Evolutionary conservation across 352 stramenopile species (phyloP).

Genomic region (Phytopythium mirpurense): DNA sequence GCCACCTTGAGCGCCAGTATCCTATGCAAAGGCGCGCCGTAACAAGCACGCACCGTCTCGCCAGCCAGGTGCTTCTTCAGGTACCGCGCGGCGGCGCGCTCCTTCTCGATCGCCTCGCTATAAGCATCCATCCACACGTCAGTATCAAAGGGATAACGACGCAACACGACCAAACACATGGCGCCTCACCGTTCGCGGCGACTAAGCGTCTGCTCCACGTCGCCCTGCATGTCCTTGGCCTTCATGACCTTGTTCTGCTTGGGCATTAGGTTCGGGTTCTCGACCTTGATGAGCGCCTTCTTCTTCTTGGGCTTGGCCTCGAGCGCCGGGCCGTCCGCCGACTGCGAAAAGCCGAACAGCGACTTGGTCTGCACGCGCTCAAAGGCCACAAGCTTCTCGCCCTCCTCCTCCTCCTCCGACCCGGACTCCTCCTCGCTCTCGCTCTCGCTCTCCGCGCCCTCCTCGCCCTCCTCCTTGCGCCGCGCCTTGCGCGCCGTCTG

Average conservation of each 20-base stretch:
- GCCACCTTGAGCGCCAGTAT: neutral
- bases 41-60: slow-evolving; percentile 45
- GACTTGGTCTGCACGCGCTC: slow-evolving; percentile 74
- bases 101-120: slow-evolving; percentile 84
- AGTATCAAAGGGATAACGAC: neutral
- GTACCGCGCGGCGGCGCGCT: slow-evolving; percentile 63
- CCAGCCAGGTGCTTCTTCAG: slow-evolving; percentile 82
- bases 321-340: slow-evolving; percentile 44
- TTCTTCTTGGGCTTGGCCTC: slow-evolving; percentile 71
- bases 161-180: neutral
- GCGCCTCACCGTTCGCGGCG: slow-evolving; percentile 64
- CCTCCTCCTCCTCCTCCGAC: slow-evolving; percentile 32
- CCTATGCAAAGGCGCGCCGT: neutral
- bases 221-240: slow-evolving; percentile 73
- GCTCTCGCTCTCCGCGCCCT: slow-evolving; percentile 41
- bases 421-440: slow-evolving; percentile 20
- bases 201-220: slow-evolving; percentile 66
- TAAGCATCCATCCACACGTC: neutral
- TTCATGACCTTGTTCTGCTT: slow-evolving; percentile 83
- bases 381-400: slow-evolving; percentile 55
- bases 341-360: slow-evolving; percentile 64
- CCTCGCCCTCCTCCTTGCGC: slow-evolving; percentile 32
- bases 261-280: slow-evolving; percentile 79
- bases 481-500: slow-evolving; percentile 63
- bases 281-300: slow-evolving; percentile 58